These are phyloP conservation scores for Strigomonas galati DNA, from an alignment of 208 protist species.

Conservation along the genomic window DNA sequence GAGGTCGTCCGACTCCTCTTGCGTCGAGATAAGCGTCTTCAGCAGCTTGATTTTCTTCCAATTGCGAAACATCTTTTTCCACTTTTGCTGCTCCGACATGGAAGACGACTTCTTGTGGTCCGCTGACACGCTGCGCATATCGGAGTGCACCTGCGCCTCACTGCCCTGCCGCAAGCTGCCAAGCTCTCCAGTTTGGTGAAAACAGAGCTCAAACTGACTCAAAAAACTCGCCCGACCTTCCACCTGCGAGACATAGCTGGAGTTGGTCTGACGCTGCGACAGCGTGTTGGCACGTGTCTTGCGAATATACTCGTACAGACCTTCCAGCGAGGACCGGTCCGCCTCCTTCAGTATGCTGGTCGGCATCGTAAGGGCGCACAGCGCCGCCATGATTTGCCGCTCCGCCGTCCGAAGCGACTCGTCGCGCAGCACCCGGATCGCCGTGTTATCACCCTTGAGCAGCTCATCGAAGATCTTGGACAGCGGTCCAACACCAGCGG, in stretches of 20 bases:
- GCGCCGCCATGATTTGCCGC: conserved; percentile 78
- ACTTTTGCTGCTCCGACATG: conserved; percentile 48
- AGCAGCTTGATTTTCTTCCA: conserved; percentile 78
- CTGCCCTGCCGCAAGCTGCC: background rate
- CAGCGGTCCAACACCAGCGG: conserved; percentile 71
- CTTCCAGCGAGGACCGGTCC: conserved; percentile 36
- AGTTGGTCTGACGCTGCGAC: conserved; percentile 72
- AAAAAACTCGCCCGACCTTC: conserved; percentile 70
- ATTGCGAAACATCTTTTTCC: conserved; percentile 75
- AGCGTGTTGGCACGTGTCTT: conserved; percentile 75
- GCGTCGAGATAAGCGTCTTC: conserved; percentile 67
- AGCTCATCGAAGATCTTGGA: conserved; percentile 68
- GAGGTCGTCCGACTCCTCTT: conserved; percentile 36
- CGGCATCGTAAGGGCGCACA: conserved; percentile 68
- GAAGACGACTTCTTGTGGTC: background rate
- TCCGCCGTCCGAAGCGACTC: conserved; percentile 64
- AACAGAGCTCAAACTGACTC: conserved; percentile 75
- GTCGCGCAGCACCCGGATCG: conserved; percentile 71
- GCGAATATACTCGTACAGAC: conserved; percentile 55
- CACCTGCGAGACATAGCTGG: conserved; percentile 45
- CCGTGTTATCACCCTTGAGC: conserved; percentile 57
- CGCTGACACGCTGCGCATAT: background rate
- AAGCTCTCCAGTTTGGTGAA: background rate
- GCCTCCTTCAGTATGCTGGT: conserved; percentile 50
- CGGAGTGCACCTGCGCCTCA: background rate